Conservation (phyloP, 331 rosid species). For the Prunus yedoensis region DNA sequence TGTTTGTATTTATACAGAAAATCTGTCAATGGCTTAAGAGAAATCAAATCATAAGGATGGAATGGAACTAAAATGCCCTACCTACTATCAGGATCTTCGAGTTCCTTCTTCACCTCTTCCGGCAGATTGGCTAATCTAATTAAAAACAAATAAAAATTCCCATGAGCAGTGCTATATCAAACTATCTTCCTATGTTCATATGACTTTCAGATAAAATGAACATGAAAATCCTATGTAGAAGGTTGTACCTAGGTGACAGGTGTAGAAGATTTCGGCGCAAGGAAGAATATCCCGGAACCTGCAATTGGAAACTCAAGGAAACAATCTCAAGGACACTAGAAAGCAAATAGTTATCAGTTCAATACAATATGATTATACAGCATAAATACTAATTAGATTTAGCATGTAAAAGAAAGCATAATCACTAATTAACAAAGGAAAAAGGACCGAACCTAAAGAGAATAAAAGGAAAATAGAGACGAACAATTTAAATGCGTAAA, state of each 20-base stretch:
- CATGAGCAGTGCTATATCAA: conserved; percentile 13
- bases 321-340: conserved; percentile 15
- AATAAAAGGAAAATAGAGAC: not conserved
- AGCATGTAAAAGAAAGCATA: not conserved
- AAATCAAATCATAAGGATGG: not conserved
- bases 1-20: not conserved
- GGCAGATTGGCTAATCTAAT: conserved; percentile 77
- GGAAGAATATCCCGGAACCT: conserved; percentile 84
- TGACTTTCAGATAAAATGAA: conserved; percentile 10
- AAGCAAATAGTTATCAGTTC: not conserved
- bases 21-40: not conserved
- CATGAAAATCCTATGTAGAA: conserved; percentile 6
- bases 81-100: conserved; percentile 88
- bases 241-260: conserved; percentile 66
- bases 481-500: conserved; percentile 1
- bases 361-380: not conserved
- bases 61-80: conserved; percentile 28
- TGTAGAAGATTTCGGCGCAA: conserved; percentile 69
- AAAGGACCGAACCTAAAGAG: no score
- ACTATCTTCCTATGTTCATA: conserved; percentile 3
- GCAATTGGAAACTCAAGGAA: conserved; percentile 9
- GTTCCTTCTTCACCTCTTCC: conserved; percentile 62
- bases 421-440: not conserved
- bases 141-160: conserved; percentile 3
- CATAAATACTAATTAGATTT: no score